Percentiles rank a stretch among this genome's conserved stretches.
Evolutionary conservation across 257 asterid species (phyloP).

Genomic region (Marsdenia floribunda): DNA sequence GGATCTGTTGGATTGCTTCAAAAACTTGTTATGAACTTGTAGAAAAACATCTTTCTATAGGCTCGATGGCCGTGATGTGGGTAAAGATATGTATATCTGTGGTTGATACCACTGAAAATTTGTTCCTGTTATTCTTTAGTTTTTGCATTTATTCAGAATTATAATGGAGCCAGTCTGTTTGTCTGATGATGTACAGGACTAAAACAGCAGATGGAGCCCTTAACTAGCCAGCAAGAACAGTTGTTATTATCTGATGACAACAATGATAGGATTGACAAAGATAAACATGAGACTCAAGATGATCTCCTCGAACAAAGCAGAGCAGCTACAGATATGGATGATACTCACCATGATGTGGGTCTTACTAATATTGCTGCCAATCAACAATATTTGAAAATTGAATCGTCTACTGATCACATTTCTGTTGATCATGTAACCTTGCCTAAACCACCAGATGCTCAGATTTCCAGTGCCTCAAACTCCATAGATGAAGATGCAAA

Average conservation of each 20-base stretch:
- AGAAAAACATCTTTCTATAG: background rate
- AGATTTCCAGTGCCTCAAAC: conserved; percentile 33
- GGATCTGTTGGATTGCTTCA: background rate
- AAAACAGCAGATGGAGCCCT: conserved; percentile 55
- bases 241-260: conserved; percentile 42
- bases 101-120: background rate
- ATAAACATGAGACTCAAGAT: conserved; percentile 33
- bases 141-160: background rate
- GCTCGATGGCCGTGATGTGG: background rate
- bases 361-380: conserved; percentile 19
- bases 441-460: conserved; percentile 33
- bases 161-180: background rate
- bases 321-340: conserved; percentile 31
- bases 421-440: conserved; percentile 41
- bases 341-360: conserved; percentile 36
- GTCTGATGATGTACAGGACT: conserved; percentile 35
- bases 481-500: conserved; percentile 32
- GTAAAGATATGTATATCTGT: too few relatives aligned
- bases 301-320: conserved; percentile 35
- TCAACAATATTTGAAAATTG: conserved; percentile 30
- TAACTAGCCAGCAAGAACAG: conserved; percentile 52
- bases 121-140: background rate
- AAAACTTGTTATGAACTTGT: background rate
- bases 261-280: conserved; percentile 32
- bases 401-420: conserved; percentile 31